A percentile compares a stretch with the other conserved stretches of the same genome.
Evolutionary conservation across 148 eudicot species (phyloP).

Genomic region (Tetragonia tetragonoides): DNA sequence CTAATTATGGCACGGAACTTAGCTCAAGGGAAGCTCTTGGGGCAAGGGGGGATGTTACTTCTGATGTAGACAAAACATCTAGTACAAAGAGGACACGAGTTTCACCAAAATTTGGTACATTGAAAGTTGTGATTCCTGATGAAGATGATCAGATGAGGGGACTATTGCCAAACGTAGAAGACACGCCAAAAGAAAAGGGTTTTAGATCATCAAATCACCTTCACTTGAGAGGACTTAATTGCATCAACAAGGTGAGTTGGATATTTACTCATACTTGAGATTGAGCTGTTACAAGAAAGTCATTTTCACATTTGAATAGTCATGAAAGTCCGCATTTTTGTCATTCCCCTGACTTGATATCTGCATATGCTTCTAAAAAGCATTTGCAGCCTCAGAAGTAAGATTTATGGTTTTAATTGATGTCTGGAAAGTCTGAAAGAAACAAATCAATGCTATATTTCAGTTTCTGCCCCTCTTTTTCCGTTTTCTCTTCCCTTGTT

Average conservation of each 20-base stretch:
- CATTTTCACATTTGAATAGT: not conserved
- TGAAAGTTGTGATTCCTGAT: conserved; percentile 46
- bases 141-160: conserved; percentile 35
- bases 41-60: conserved; percentile 32
- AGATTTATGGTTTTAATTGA: not conserved
- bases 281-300: not conserved
- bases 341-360: not conserved
- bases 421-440: not conserved
- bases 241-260: conserved; percentile 60
- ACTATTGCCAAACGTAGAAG: conserved; percentile 32
- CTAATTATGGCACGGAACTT: conserved; percentile 26
- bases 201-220: conserved; percentile 34
- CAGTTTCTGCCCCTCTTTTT: not conserved
- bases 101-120: conserved; percentile 40
- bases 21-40: conserved; percentile 31
- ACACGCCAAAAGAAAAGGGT: conserved; percentile 66
- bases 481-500: not conserved
- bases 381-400: not conserved
- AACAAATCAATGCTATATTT: not conserved
- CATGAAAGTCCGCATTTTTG: not conserved
- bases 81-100: conserved; percentile 49
- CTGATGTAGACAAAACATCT: conserved; percentile 39
- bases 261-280: not conserved
- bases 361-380: not conserved
- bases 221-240: conserved; percentile 36